A percentile compares a stretch with the other conserved stretches of the same genome.
Evolutionary conservation across 805 yeast genomes (phyloP).

Genomic region (Candida pseudofarinosa): DNA sequence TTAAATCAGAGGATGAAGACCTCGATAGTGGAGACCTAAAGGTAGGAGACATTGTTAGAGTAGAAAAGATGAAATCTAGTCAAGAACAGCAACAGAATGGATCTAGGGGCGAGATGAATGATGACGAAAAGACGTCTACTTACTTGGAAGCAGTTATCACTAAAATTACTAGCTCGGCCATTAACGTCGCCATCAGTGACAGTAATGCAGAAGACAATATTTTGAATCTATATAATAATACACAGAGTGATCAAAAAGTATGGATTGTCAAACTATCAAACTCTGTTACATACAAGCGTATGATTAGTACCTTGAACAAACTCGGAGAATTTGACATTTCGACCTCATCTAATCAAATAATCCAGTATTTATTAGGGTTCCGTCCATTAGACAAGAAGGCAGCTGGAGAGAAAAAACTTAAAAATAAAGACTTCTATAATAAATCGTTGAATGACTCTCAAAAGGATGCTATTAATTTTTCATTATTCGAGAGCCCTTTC

Average conservation of each 20-base stretch:
- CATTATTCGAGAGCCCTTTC: conserved; percentile 53
- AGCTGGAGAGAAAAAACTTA: conserved; percentile 3
- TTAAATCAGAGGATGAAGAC: conserved; percentile 21
- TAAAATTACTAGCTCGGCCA: conserved; percentile 41
- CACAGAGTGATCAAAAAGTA: conserved; percentile 39
- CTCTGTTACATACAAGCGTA: conserved; percentile 69
- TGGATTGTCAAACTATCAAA: conserved; percentile 70
- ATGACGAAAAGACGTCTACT: conserved; percentile 14
- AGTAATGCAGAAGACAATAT: conserved; percentile 44
- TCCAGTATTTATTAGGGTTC: conserved; percentile 47
- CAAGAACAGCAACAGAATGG: conserved; percentile 24
- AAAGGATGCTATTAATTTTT: conserved; percentile 62
- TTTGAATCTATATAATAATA: conserved; percentile 41
- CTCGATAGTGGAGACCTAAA: conserved; percentile 51
- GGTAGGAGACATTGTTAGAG: conserved; percentile 72
- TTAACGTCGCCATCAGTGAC: conserved; percentile 62
- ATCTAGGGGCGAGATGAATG: conserved; percentile 14
- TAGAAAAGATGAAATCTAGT: conserved; percentile 43
- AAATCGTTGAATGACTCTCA: conserved; percentile 63
- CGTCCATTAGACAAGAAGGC: conserved; percentile 21
- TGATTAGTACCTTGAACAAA: conserved; percentile 73
- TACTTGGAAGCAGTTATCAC: conserved; percentile 63
- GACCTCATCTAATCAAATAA: conserved; percentile 26
- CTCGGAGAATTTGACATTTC: conserved; percentile 41
- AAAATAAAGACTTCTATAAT: conserved; percentile 34